A percentile compares a stretch with the other conserved stretches of the same genome.
Conservation (phyloP, 2,329 filamentous ascomycete genomes). For the Cadophora sp. region DNA sequence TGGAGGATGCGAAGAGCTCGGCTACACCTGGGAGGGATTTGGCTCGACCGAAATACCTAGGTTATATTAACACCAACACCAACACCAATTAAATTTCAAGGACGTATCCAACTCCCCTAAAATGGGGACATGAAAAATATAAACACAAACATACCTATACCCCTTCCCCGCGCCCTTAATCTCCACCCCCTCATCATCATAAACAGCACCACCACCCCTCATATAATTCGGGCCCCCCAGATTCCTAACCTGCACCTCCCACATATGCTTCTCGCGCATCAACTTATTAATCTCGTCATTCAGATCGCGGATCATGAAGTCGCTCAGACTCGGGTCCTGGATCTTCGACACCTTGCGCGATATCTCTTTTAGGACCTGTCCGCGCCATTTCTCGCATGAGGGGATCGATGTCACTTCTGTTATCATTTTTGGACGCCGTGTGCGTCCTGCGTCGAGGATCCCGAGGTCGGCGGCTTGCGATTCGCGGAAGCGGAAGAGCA, state of each 20-base stretch:
- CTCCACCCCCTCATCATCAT: constrained; percentile 61
- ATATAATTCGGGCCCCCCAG: constrained; percentile 93
- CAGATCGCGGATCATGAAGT: constrained; percentile 96
- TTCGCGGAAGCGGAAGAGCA: constrained; percentile 99
- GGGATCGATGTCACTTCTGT: constrained; percentile 85
- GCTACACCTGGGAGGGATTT: constrained; percentile 92
- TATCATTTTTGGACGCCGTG: constrained; percentile 89
- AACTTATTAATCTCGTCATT: constrained; percentile 99
- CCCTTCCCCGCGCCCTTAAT: constrained; percentile 79
- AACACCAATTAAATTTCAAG: too few relatives aligned
- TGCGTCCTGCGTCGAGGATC: constrained; percentile 91
- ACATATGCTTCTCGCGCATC: constrained; percentile 99
- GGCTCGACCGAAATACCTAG: constrained; percentile 87
- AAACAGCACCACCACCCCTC: constrained; percentile 57
- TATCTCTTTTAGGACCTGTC: constrained; percentile 96
- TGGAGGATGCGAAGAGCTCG: constrained; percentile 86
- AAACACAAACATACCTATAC: constrained; percentile 77
- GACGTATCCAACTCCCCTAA: too few relatives aligned
- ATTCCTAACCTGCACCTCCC: constrained; percentile 96
- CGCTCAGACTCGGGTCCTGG: constrained; percentile 87
- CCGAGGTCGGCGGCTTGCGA: constrained; percentile 95
- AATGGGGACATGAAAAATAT: too few relatives aligned
- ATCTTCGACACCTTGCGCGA: constrained; percentile 96
- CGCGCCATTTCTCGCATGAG: constrained; percentile 95
- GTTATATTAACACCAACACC: background rate